Evolutionary conservation across 495 filamentous ascomycete genomes (phyloP).

Genomic region (Podospora appendiculata): DNA sequence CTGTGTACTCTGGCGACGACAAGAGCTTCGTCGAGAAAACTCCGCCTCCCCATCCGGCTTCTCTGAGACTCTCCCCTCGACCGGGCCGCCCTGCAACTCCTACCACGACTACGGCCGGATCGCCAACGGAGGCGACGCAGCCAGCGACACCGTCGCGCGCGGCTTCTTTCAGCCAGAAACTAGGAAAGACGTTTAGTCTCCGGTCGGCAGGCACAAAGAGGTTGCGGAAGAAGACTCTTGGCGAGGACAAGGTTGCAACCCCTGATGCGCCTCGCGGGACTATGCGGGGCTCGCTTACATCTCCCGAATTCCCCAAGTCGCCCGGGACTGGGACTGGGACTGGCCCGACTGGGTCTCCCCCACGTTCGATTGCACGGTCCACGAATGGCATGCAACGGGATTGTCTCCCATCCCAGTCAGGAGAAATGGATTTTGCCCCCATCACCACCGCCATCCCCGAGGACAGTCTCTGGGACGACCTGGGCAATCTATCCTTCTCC

Average conservation of each 20-base stretch:
- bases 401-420: constrained; percentile 9
- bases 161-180: constrained; percentile 12
- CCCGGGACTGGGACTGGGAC: too few species aligned
- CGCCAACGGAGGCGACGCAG: constrained; percentile 4
- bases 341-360: constrained; percentile 20
- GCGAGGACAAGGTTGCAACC: constrained; percentile 17
- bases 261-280: constrained; percentile 6
- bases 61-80: constrained; percentile 15
- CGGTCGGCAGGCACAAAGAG: constrained; percentile 18
- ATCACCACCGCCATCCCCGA: constrained; percentile 45
- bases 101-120: constrained; percentile 1
- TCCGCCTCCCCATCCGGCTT: constrained; percentile 11
- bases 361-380: constrained; percentile 13
- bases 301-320: constrained; percentile 9
- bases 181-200: constrained; percentile 33
- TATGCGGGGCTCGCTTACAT: constrained; percentile 13
- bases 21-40: constrained; percentile 1
- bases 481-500: constrained; percentile 44
- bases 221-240: constrained; percentile 27
- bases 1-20: constrained; percentile 13
- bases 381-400: constrained; percentile 14
- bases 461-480: constrained; percentile 43
- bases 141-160: constrained; percentile 11
- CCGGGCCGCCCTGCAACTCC: constrained; percentile 1
- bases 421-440: constrained; percentile 27